Base-by-base conservation (phyloP, 2,329 filamentous ascomycete genomes). In the Talaromyces sp. region DNA sequence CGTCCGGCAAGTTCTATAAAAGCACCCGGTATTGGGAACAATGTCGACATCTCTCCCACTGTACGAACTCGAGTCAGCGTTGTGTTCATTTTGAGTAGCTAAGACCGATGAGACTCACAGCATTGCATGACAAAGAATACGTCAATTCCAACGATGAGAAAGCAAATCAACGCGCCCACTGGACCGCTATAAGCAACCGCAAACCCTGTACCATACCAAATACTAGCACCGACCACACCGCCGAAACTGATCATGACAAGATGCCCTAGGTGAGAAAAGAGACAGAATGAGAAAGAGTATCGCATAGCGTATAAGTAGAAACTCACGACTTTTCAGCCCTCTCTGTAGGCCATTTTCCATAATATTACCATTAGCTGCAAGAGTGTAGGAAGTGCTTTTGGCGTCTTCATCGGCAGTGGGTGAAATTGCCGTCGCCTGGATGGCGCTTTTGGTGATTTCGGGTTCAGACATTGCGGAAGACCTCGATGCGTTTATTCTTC, bases 1-100 rank as follows among this genome's bases (percentile, higher is more conserved):
- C 63, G 63, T 5, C 49, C 49, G 9, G 58, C 58, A 49, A 56
- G 39, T 56, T 65, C 57, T 13, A 60, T 62, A 8, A 65, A 65
- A 16, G 35, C 57, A 31, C 63, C 63, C 4, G 47, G 37, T 16
- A 57, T 52, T 3, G 62, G 62, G 16, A 49, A 64, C 22, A 64
- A 31, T 6, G 62, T 59, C 8, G 54, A 11, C 54, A 64, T 41
- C n/a, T 64, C 62, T 39, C 62, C 62, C 54, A 64, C 58, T 47
- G 43, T 47, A 11, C 6, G 43, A 47, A 22, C 43, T 9, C 43
- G 13, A 22, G 43, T 47, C 43, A 47, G 43, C 10, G 2, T 13
- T 19, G n/a, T 45, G 10, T 13, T 47, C 3, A 19, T 22, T 47
- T 43, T 47, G 11, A 47, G 9, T 22, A 22, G 9, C n/a, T 1